A percentile compares a stretch with the other conserved stretches of the same genome.
phyloP scores from a whole-genome alignment of 306 rosid species.

The Biancaea sappan region DNA sequence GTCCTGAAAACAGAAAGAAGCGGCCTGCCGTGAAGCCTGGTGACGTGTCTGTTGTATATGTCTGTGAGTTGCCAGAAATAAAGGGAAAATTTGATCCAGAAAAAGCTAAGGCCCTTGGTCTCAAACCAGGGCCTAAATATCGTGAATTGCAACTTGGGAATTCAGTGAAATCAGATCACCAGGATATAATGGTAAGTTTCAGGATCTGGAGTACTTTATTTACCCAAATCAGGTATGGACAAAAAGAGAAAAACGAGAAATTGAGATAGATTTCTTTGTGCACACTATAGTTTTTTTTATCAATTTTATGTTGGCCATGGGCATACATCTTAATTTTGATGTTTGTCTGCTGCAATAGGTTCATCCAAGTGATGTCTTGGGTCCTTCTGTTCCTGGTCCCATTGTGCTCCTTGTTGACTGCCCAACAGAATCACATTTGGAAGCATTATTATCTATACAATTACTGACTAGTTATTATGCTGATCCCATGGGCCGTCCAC shows the following conservation, averaged over 20 bases:
- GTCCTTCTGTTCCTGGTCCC: slow-evolving; percentile 91
- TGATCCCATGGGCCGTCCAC: slow-evolving; percentile 43
- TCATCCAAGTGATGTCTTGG: slow-evolving; percentile 93
- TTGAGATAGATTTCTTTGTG: too few relatives aligned
- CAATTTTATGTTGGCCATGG: slow-evolving; percentile 24
- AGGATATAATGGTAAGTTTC: slow-evolving; percentile 66
- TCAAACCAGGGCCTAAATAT: slow-evolving; percentile 85
- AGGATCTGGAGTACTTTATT: slow-evolving; percentile 11
- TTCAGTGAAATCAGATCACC: slow-evolving; percentile 78
- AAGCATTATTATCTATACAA: slow-evolving; percentile 55
- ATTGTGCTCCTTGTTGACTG: slow-evolving; percentile 90
- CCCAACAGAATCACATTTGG: slow-evolving; percentile 84
- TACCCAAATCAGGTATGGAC: slow-evolving; percentile 20
- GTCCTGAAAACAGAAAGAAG: slow-evolving; percentile 37
- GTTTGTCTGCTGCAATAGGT: slow-evolving; percentile 59
- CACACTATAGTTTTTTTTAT: too few relatives aligned
- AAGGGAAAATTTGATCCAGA: slow-evolving; percentile 80
- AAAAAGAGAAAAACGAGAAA: slow-evolving; percentile 10
- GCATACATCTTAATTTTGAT: slow-evolving; percentile 27
- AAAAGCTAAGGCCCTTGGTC: slow-evolving; percentile 79
- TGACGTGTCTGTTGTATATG: slow-evolving; percentile 86
- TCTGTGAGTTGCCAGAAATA: slow-evolving; percentile 86
- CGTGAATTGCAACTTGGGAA: slow-evolving; percentile 80
- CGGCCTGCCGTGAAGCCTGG: slow-evolving; percentile 59
- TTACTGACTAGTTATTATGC: slow-evolving; percentile 57